A percentile compares a stretch with the other conserved stretches of the same genome.
phyloP scores from a whole-genome alignment of 495 filamentous ascomycete species.

The Aspergillus saccharolyticus region DNA sequence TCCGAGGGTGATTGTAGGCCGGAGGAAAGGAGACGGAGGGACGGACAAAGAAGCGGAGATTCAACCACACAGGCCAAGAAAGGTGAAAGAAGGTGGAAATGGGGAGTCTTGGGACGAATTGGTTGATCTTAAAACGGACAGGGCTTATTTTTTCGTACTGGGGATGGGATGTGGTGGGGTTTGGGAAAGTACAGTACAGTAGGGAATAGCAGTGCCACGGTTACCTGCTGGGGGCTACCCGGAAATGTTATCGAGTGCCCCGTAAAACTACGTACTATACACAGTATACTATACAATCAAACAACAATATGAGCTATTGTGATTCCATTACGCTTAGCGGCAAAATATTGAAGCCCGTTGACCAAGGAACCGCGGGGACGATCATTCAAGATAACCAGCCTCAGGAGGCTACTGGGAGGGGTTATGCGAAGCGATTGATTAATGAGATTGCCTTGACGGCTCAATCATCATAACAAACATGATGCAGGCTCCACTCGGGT shows the following conservation, averaged over 20 bases:
- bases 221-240: not conserved
- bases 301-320: not conserved
- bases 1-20: not conserved
- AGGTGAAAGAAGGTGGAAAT: not conserved
- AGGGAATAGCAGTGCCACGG: not conserved
- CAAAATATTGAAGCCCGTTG: slow-evolving; percentile 5
- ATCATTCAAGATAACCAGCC: slow-evolving; percentile 5
- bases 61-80: no score
- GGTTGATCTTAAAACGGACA: not conserved
- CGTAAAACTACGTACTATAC: no score
- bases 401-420: not conserved
- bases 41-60: not conserved
- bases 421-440: not conserved
- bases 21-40: not conserved
- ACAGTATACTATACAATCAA: not conserved
- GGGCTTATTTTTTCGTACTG: not conserved
- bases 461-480: not conserved
- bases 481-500: not conserved
- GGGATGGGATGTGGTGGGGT: not conserved
- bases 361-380: slow-evolving; percentile 14
- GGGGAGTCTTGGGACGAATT: no score
- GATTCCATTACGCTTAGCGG: not conserved
- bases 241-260: not conserved
- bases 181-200: not conserved
- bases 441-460: not conserved